Conservation (phyloP, 306 rosid species). For the Fragaria vesca region DNA sequence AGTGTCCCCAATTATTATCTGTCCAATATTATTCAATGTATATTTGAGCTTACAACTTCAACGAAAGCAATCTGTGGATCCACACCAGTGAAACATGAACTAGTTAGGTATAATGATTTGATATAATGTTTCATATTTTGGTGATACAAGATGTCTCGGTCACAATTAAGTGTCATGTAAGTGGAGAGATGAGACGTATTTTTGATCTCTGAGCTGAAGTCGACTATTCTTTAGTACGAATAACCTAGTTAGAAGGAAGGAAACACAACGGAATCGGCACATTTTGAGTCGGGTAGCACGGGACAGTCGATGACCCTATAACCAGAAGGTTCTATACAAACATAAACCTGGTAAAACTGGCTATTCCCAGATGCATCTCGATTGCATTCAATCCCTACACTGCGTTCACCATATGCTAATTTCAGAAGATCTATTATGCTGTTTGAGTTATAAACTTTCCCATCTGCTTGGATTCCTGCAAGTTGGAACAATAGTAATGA, state of each 20-base stretch:
- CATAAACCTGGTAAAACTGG: conserved; percentile 25
- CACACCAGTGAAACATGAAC: background rate
- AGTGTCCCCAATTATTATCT: background rate
- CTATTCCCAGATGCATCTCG: conserved; percentile 35
- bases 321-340: conserved; percentile 35
- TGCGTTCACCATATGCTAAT: conserved; percentile 37
- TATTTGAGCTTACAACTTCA: background rate
- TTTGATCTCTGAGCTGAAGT: background rate
- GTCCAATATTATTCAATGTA: background rate
- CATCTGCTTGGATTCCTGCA: conserved; percentile 48
- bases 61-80: background rate
- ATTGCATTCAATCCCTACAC: conserved; percentile 50
- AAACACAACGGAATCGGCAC: conserved; percentile 41
- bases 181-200: background rate
- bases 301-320: conserved; percentile 48
- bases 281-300: conserved; percentile 32
- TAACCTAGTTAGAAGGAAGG: conserved; percentile 45
- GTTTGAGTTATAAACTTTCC: conserved; percentile 37
- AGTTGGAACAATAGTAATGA: background rate
- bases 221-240: background rate
- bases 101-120: background rate
- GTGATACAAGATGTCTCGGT: background rate
- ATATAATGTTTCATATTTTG: too few species aligned
- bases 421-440: conserved; percentile 41
- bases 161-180: too few species aligned